phyloP scores from a whole-genome alignment of 306 rosid genomes.

The Gynostemma pentaphyllum region DNA sequence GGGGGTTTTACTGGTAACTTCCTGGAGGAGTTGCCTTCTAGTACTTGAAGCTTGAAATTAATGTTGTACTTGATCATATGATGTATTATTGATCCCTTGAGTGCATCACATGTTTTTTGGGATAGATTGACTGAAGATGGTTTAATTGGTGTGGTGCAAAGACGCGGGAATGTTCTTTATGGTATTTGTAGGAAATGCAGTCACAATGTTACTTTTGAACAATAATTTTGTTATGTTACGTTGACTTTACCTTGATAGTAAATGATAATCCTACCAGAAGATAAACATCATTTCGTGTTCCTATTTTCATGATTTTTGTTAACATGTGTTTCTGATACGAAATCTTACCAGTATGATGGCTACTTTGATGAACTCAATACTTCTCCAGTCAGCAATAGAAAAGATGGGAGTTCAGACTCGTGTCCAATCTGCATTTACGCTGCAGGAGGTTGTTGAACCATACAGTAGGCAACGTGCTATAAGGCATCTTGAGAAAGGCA shows the following conservation, averaged over 20 bases:
- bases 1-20: too few species aligned
- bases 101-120: not conserved
- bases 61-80: not conserved
- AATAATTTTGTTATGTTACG: not conserved
- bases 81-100: not conserved
- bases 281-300: not conserved
- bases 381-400: conserved; percentile 41
- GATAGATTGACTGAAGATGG: not conserved
- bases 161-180: not conserved
- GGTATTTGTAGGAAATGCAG: not conserved
- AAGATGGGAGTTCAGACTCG: conserved; percentile 37
- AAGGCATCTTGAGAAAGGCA: conserved; percentile 41
- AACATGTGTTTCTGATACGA: not conserved
- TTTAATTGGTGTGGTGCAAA: not conserved
- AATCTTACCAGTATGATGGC: conserved; percentile 39
- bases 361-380: conserved; percentile 34
- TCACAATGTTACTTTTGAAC: not conserved
- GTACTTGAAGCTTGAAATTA: not conserved
- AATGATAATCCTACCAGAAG: not conserved
- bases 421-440: conserved; percentile 33
- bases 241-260: not conserved
- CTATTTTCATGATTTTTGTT: not conserved
- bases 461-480: conserved; percentile 39
- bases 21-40: not conserved
- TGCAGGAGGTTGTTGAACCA: conserved; percentile 45